phyloP scores from a whole-genome alignment of 2,329 filamentous ascomycete species.

The Aspergillus pseudotamarii region DNA sequence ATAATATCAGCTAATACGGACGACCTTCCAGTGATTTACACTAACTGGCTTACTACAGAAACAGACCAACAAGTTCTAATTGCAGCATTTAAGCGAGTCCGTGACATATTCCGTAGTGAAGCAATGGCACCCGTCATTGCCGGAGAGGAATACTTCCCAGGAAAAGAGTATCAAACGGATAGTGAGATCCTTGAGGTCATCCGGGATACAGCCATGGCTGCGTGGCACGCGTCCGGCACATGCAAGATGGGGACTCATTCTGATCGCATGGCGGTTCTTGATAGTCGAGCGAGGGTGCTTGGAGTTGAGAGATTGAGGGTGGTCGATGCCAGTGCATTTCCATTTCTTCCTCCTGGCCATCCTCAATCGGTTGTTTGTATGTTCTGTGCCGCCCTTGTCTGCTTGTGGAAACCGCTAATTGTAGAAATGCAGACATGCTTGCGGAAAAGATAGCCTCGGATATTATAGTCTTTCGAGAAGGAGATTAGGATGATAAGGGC shows the following conservation, averaged over 20 bases:
- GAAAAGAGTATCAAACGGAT: constrained; percentile 44
- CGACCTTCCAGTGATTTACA: constrained; percentile 48
- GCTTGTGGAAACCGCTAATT: constrained; percentile 5
- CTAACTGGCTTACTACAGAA: constrained; percentile 49
- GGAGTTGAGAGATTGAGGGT: constrained; percentile 37
- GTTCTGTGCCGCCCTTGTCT: constrained; percentile 13
- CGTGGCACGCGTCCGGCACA: constrained; percentile 35
- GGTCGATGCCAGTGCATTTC: constrained; percentile 42
- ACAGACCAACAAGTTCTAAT: constrained; percentile 51
- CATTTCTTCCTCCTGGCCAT: constrained; percentile 45
- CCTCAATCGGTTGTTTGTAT: constrained; percentile 45
- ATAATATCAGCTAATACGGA: constrained; percentile 35
- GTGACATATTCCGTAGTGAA: constrained; percentile 38
- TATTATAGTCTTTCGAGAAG: constrained; percentile 17
- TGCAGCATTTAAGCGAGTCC: constrained; percentile 46
- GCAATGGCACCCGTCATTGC: constrained; percentile 34
- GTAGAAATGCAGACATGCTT: constrained; percentile 36
- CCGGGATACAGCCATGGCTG: constrained; percentile 31
- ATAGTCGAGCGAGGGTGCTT: constrained; percentile 34
- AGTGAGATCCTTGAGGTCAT: constrained; percentile 46
- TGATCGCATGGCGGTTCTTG: constrained; percentile 37
- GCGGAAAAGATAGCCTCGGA: constrained; percentile 48
- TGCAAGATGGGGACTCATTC: constrained; percentile 34
- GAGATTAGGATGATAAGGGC: neutral
- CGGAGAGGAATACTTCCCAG: constrained; percentile 43